A percentile compares a stretch with the other conserved stretches of the same genome.
Evolutionary conservation across 75 land plant species (phyloP).

Genomic region (Picea sitchensis): DNA sequence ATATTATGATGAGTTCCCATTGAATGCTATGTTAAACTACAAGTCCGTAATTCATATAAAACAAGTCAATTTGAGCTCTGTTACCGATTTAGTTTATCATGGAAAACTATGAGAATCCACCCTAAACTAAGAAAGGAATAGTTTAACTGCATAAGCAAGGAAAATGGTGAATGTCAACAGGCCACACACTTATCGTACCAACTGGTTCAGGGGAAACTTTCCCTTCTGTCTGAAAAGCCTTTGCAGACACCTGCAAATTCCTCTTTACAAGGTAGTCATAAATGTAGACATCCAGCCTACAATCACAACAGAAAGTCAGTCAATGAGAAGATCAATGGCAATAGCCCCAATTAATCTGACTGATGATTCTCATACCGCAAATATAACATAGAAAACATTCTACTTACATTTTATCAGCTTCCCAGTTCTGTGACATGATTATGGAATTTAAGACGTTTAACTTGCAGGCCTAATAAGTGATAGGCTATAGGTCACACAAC

Average conservation of each 20-base stretch:
- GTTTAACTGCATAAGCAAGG: not conserved
- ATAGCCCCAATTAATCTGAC: not conserved
- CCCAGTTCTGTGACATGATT: conserved; percentile 67
- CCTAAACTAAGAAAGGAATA: not conserved
- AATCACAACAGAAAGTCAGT: not conserved
- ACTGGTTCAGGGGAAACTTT: conserved; percentile 76
- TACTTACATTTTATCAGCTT: conserved; percentile 66
- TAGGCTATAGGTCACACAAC: too few relatives aligned
- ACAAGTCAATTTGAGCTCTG: not conserved
- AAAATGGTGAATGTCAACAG: not conserved
- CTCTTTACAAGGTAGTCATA: conserved; percentile 88
- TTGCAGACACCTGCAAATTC: conserved; percentile 78
- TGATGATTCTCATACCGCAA: not conserved
- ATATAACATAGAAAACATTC: not conserved
- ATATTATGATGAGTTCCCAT: not conserved
- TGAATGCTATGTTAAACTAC: not conserved
- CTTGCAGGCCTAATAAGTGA: too few relatives aligned
- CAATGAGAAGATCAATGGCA: not conserved
- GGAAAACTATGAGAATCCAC: not conserved
- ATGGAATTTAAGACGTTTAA: not conserved
- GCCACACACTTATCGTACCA: conserved; percentile 29
- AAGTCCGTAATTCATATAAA: not conserved
- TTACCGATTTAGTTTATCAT: not conserved
- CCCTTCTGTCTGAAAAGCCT: conserved; percentile 80
- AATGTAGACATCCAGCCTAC: conserved; percentile 92